Conservation (phyloP, 1,284 basidiomycete genomes). For the Cryptococcus maquisensis region DNA sequence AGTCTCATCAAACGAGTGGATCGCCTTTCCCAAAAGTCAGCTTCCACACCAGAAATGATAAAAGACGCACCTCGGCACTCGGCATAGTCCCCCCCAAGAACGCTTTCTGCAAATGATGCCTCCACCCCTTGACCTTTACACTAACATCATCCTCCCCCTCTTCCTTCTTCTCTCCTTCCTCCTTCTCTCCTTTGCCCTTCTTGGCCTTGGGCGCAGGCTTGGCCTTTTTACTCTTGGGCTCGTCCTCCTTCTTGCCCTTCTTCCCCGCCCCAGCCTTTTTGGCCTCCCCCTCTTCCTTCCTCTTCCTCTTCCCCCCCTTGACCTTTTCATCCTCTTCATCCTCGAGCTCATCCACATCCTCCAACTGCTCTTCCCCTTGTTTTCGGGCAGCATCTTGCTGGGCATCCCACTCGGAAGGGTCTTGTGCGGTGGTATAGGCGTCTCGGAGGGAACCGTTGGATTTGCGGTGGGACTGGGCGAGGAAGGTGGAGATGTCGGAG, state of each 20-base stretch:
- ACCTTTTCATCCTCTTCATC: constrained; percentile 56
- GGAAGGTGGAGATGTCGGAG: constrained; percentile 79
- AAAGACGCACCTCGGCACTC: constrained; percentile 35
- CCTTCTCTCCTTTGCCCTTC: constrained; percentile 24
- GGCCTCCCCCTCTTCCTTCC: constrained; percentile 50
- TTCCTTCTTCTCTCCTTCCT: constrained; percentile 21
- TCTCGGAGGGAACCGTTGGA: constrained; percentile 68
- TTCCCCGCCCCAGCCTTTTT: constrained; percentile 51
- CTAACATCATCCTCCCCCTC: constrained; percentile 9
- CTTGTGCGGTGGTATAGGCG: constrained; percentile 77
- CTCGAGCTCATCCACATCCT: constrained; percentile 58
- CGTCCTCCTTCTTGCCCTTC: constrained; percentile 52
- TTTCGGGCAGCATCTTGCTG: constrained; percentile 55
- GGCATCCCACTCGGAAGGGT: constrained; percentile 66
- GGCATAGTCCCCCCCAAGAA: constrained; percentile 63
- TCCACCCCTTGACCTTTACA: constrained; percentile 73
- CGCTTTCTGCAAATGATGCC: constrained; percentile 82
- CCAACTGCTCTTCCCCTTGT: constrained; percentile 58
- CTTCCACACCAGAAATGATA: background rate
- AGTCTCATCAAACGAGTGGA: constrained; percentile 68
- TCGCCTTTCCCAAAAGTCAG: constrained; percentile 56
- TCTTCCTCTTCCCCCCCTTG: constrained; percentile 54
- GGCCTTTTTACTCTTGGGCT: constrained; percentile 26
- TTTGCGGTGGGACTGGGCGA: constrained; percentile 65
- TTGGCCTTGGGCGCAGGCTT: constrained; percentile 26